Base-by-base conservation (phyloP, 2,329 filamentous ascomycete genomes). In the Graphiopsis chlorocephala region DNA sequence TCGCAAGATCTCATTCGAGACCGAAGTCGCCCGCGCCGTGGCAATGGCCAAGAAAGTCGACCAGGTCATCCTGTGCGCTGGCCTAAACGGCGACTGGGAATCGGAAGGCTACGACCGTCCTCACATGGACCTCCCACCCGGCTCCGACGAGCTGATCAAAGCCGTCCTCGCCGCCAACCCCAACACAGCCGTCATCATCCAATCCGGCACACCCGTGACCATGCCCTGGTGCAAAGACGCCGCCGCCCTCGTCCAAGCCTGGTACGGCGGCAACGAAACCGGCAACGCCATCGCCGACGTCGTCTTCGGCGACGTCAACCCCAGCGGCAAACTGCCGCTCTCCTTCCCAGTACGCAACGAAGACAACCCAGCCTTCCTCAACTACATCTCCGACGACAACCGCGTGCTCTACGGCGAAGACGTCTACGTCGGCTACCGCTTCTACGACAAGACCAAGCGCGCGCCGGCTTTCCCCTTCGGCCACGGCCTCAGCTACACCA, bases 261-360 rank as follows among this genome's bases (percentile, higher is more conserved):
- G 67, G 55, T 69, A 69, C 50, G 62, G 64, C 66, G 91, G 92
- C n/a, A 92, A 95, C 72, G 91, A 95, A 79, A 90, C 89, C 5
- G 92, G 91, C 6, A 92, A 93, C 72, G 88, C 88, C 12, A 89
- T 96, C 67, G 90, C 90, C 0, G 91, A 94, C 69, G 83, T 94
- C 1, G 81, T 94, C 0, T 90, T 91, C 68, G 90, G 90, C 56
- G 85, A 88, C 67, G 84, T 86, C 55, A 93, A 90, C 73, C 91
- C 91, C 0, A 88, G 86, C 66, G 91, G 87, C 15, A 93, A 93
- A 75, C 82, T 93, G 1, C 89, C 90, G 0, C 81, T 93, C 25
- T 89, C 88, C 0, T 92, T 91, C 76, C 90, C 90, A 3, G 82
- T 70, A 29, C 66, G 69, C 25, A 70, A 73, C 59, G 72, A 76